Base-by-base conservation (phyloP, 2,329 filamentous ascomycete genomes). In the Microdochium paspali region DNA sequence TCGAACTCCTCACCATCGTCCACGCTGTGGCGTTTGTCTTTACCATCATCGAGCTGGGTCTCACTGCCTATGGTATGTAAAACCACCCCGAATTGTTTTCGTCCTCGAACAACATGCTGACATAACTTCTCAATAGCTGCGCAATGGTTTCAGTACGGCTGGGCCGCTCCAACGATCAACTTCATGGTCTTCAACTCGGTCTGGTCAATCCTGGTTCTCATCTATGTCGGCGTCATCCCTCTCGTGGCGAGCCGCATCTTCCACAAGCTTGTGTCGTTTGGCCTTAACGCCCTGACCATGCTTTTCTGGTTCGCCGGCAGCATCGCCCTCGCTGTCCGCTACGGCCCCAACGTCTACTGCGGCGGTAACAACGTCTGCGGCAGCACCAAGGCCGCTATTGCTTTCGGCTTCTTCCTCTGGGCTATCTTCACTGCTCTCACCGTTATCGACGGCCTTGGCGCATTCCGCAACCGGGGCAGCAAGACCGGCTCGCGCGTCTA, bases 301-400 rank as follows among this genome's bases (percentile, higher is more conserved):
- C 73, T 94, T 48, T 94, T 94, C 71, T 95, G 90, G 90, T 93
- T 96, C 60, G 83, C 85, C 1, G 89, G 88, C 6, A 85, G 89
- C 57, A 82, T 94, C 54, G 87, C 88, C 0, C 66, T 90, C 10
- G 88, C 85, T 0, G 83, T 81, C 20, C 72, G 73, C 47, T 66
- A 89, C 49, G 77, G 77, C 46, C 72, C 77, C 15, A 68, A 78
- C 0, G 65, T 61, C 9, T 68, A 75, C 48, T 82, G 80, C 59
- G 71, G 68, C 39, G 68, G 66, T 44, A 69, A 71, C 39, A 68
- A 64, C 18, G 71, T 70, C 15, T 90, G 86, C 63, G 70, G 72
- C 42, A 69, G 76, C 10, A 67, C 76, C 9, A 79, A 85, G 66
- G 83, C 83, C 3, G 80, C 77, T 2, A 72, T 79, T 9, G 84